phyloP scores from a whole-genome alignment of 2,329 filamentous ascomycete genomes.

The Akanthomyces muscarius region DNA sequence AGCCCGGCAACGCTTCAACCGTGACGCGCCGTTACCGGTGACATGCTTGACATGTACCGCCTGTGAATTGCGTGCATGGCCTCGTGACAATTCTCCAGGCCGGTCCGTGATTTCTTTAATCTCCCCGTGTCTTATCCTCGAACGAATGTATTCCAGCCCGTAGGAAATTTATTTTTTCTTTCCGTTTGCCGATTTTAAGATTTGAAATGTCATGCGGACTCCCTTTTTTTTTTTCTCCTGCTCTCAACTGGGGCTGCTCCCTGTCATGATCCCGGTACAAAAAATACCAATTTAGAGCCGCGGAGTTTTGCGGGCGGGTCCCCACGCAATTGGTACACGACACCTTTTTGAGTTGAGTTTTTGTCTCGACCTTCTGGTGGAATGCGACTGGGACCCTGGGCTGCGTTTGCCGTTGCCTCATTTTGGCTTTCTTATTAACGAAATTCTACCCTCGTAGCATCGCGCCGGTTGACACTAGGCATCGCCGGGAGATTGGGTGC shows the following conservation, averaged over 20 bases:
- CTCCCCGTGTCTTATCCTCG: not conserved
- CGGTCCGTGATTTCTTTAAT: not conserved
- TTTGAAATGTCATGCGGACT: not conserved
- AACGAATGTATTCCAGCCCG: too few relatives aligned
- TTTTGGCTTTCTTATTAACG: too few relatives aligned
- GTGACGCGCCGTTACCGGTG: slow-evolving; percentile 4
- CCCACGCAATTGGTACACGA: too few relatives aligned
- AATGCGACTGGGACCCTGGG: too few relatives aligned
- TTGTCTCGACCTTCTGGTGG: too few relatives aligned
- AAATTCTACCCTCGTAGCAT: too few relatives aligned
- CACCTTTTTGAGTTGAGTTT: too few relatives aligned
- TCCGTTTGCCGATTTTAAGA: not conserved
- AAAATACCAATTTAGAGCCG: too few relatives aligned
- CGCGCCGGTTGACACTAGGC: too few relatives aligned
- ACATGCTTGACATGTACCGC: not conserved
- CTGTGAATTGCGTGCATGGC: slow-evolving; percentile 2
- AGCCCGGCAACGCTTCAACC: not conserved
- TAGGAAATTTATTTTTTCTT: too few relatives aligned
- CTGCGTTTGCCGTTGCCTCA: too few relatives aligned
- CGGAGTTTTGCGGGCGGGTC: not conserved
- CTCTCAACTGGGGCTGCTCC: not conserved
- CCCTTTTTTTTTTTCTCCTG: not conserved
- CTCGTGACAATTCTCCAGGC: not conserved
- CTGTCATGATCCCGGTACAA: not conserved
- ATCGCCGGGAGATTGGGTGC: not conserved